Base-by-base conservation (phyloP, 768 basidiomycete species). In the Leucosporidium creatinivorum region DNA sequence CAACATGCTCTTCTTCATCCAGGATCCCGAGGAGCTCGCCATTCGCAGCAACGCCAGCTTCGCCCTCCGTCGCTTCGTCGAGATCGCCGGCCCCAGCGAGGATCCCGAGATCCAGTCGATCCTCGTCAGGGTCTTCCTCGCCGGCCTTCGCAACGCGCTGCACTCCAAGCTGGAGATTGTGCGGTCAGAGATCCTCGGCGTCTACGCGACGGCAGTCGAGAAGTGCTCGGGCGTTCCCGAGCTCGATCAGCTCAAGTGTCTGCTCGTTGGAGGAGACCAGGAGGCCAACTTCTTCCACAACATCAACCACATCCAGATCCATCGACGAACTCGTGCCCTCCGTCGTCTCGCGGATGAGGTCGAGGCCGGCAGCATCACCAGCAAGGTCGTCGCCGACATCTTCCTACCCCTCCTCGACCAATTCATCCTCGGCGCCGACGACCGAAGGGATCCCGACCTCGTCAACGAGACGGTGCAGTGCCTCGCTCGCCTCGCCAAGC, bases 271-370 rank as follows among this genome's bases (percentile, higher is more conserved):
- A 23, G 93, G 91, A 1, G 93, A 98, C 75, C 87, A 89, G 58
- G 94, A 99, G 78, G 92, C 91, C 39, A 93, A 88, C 76, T 93
- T 98, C 80, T 98, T 99, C 84, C 87, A 87, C 81, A 99, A 99
- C 78, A 85, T 97, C 58, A 85, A 88, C 62, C 96, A 99, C 76
- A 85, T 98, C 54, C 96, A 99, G 78, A 25, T 85, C 85, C 8
- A 92, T 56, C 62, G 71, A 23, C 68, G 74, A 12, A 62, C 72
- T n/a, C 61, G 72, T 9, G 72, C 72, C 0, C 68, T 73, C 10
- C 72, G 72, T 39, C 68, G 72, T 36, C 72, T 73, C 61, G 68
- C 68, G 19, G 72, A 73, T n/a, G 68, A 65, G 39, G 66, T 69
- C 63, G 72, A 69, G 39, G 84, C 85, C 52, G 85, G 85, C 2